These are phyloP conservation scores for Ogataea hybrid DNA, from an alignment of 1,139 yeast species.

Conservation along the genomic window DNA sequence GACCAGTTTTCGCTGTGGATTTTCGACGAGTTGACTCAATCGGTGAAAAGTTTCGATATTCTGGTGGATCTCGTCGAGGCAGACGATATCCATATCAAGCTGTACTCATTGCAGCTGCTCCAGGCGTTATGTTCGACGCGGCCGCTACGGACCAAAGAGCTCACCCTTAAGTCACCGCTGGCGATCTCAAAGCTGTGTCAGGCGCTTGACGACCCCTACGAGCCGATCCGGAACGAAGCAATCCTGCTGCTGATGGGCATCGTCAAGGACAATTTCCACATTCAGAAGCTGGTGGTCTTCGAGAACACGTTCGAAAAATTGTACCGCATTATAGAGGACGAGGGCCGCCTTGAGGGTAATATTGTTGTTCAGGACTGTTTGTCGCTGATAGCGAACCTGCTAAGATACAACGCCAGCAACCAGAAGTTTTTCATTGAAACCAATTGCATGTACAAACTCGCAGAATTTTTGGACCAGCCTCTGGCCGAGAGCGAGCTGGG, in stretches of 20 bases:
- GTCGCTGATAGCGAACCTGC: conserved; percentile 65
- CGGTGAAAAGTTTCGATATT: conserved; percentile 53
- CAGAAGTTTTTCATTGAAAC: conserved; percentile 89
- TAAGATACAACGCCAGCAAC: conserved; percentile 84
- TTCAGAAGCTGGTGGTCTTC: conserved; percentile 91
- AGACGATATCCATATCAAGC: conserved; percentile 70
- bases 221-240: conserved; percentile 89
- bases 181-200: conserved; percentile 76
- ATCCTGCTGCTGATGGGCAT: conserved; percentile 79
- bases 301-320: conserved; percentile 87
- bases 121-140: conserved; percentile 84
- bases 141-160: conserved; percentile 69
- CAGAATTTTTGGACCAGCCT: conserved; percentile 62
- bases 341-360: conserved; percentile 92
- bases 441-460: conserved; percentile 66
- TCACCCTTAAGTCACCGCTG: conserved; percentile 69
- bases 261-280: conserved; percentile 77
- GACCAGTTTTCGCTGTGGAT: conserved; percentile 95
- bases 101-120: conserved; percentile 79
- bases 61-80: conserved; percentile 41
- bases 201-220: conserved; percentile 69
- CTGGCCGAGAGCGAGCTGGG: conserved; percentile 42
- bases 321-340: conserved; percentile 74
- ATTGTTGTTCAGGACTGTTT: conserved; percentile 88
- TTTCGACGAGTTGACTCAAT: conserved; percentile 88